Evolutionary conservation across 495 filamentous ascomycete species (phyloP), one percentile per base, ranked within the genome.

Genomic region (Penicillium canescens): DNA sequence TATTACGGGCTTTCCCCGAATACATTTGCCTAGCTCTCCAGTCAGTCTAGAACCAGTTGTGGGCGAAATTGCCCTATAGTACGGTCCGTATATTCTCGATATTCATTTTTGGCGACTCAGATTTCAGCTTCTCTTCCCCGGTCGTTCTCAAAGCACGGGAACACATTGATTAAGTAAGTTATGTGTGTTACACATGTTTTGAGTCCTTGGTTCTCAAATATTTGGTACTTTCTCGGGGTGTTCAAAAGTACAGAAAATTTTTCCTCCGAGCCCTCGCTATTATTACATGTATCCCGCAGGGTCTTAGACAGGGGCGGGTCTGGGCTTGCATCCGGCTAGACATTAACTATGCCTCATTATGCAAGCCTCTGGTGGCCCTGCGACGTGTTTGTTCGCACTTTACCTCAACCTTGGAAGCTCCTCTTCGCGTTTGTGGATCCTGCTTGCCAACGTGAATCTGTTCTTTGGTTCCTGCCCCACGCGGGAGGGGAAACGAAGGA

Each of bases 351-450:
- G 42, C 33, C 34, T 42, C 38, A 41, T 36, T 23, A 59, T 54
- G 56, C 53, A 49, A 35, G 48, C 40, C 36, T 51, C 55, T 39
- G 50, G 48, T 61, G 45, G 54, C 47, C 20, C 56, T 59, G 51
- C 51, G 55, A 59, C 59, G 46, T 26, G 35, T 37, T 28, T 35
- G 54, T 36, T 49, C 44, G 23, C 56, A 24, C 23, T 24, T 4
- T 24, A 24, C 23, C 9, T 31, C 28, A 31, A 31, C 28, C 28
- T 2, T 31, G 28, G 28, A 31, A 31, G 28, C 28, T 31, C 28
- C 9, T 5, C 28, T 31, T 31, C 28, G 47, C 60, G 54, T 60
- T 58, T 62, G 63, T 64, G 63, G 64, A 65, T 61, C 63, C 51
- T 24, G 41, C 42, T 50, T 51, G 38, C 46, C 57, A 56, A 61